Evolutionary conservation across 306 rosid genomes (phyloP), one percentile per base, ranked within the genome.

Genomic region (Dalbergia oliveri): DNA sequence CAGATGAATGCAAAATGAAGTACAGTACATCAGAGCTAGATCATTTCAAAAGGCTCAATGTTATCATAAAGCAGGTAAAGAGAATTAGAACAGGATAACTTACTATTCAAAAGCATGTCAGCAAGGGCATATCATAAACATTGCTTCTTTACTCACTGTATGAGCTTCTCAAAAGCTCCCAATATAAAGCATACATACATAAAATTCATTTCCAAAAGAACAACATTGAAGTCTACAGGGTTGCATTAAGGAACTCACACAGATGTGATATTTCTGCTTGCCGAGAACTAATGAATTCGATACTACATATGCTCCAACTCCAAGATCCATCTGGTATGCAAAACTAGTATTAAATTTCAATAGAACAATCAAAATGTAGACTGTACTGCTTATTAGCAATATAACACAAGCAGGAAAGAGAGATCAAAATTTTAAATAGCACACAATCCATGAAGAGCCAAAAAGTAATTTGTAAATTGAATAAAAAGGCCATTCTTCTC

Each of bases 241-340:
- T 16, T 67, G 80, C 49, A 73, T 47, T 14, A 4, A 56, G 81
- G 75, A 73, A 88, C 99, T 91, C 86, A 95, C 98, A 53, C 68
- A 9, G 91, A 78, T 62, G 82, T 64, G 37, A 91, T 63, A 74
- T 90, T 90, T n/a, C 97, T 62, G 99, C 98, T 89, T 91, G 93
- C 59, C 81, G 89, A 58, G 99, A 95, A 95, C 97, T 51, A 91
- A 84, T 8, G 98, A 83, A 81, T 95, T 95, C 69, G 93, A 89
- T 33, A 91, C 56, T 4, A 95, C 99, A 91, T 88, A 95, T 70
- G 96, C 85, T 75, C 99, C 99, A 73, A 95, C 99, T 35, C 98
- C 99, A 61, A 95, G 89, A 87, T 95, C 99, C 98, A 95, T 93
- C 99, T 93, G 87, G 69, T 75, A 82, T 62, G 81, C 18, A 84